Evolutionary conservation across 1,284 basidiomycete species (phyloP).

Genomic region (Stygiomarasmius scandens): DNA sequence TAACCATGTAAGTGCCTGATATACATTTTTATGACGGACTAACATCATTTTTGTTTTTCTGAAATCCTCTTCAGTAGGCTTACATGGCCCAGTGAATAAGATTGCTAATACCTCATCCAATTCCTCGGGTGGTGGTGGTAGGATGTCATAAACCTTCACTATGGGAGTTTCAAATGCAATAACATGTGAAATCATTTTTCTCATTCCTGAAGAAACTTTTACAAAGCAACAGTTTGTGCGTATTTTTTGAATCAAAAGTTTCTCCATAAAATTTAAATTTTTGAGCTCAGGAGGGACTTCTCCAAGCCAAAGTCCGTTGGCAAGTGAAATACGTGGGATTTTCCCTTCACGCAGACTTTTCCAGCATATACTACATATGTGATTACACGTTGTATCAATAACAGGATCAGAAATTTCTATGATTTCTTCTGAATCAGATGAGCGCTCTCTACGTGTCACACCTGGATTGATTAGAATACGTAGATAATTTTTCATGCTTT

Average conservation of each 20-base stretch:
- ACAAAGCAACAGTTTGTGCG: too few relatives aligned
- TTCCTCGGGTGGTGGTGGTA: constrained; percentile 12
- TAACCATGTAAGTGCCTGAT: too few relatives aligned
- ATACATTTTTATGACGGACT: too few relatives aligned
- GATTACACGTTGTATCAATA: constrained; percentile 17
- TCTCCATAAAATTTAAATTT: constrained; percentile 23
- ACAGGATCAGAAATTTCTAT: constrained; percentile 23
- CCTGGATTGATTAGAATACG: constrained; percentile 10
- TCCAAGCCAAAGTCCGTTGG: constrained; percentile 42
- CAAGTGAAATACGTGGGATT: constrained; percentile 30
- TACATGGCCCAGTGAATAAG: too few relatives aligned
- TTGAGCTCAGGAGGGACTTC: constrained; percentile 32
- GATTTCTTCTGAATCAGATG: background rate
- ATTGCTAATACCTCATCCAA: too few relatives aligned
- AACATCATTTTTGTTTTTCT: too few relatives aligned
- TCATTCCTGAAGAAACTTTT: too few relatives aligned
- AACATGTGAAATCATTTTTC: too few relatives aligned
- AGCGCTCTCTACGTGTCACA: background rate
- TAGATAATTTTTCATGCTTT: constrained; percentile 11
- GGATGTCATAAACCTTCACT: constrained; percentile 23
- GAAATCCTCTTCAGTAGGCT: too few relatives aligned
- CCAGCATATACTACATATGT: constrained; percentile 21
- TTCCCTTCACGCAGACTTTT: constrained; percentile 17
- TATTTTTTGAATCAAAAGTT: too few relatives aligned
- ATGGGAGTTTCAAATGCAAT: constrained; percentile 20